Evolutionary conservation across 2,329 filamentous ascomycete species (phyloP), one percentile per base, ranked within the genome.

Genomic region (Cladosporium sp.): DNA sequence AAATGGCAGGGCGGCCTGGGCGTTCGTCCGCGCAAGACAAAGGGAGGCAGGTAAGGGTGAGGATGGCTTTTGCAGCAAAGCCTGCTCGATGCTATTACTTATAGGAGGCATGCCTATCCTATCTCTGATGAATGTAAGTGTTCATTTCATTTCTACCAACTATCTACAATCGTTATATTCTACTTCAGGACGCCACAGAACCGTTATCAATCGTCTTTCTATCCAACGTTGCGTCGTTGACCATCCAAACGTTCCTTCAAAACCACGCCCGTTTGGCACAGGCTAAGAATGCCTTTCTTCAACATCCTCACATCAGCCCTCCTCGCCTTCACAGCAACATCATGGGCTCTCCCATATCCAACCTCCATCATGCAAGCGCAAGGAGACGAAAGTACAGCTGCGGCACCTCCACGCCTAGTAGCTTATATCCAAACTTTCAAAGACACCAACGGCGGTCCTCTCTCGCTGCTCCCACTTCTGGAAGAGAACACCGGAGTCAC

Each of bases 381-480:
- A 16, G 19, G 27, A 27, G 19, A 36, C 7, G n/a, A n/a, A n/a
- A n/a, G n/a, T 9, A 27, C 45, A 3, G 36, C 45, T 16, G 45
- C 45, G 9, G 35, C 29, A 5, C 45, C 45, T 22, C 53, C 52
- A 18, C 55, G 53, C 7, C 43, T 57, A 19, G 57, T 60, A 32
- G 54, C 57, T 11, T 64, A 64, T 40, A 54, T 63, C 4, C 62
- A 64, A 50, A 62, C 59, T 1, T 62, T 61, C 43, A 54, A 53
- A 27, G 54, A 56, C 7, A 52, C 51, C 7, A 53, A 57, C 22
- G 55, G 56, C 29, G 55, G 55, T 8, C 53, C 57, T 15, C 51
- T 63, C 12, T 63, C 61, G 3, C 43, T 65, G 0, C 49, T 62
- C 1, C 62, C 61, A 11, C 41, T 65, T 0, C 32, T 60, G 8